A percentile compares a stretch with the other conserved stretches of the same genome.
Evolutionary conservation across 2,329 filamentous ascomycete species (phyloP).

Genomic region (Alternaria alternata): DNA sequence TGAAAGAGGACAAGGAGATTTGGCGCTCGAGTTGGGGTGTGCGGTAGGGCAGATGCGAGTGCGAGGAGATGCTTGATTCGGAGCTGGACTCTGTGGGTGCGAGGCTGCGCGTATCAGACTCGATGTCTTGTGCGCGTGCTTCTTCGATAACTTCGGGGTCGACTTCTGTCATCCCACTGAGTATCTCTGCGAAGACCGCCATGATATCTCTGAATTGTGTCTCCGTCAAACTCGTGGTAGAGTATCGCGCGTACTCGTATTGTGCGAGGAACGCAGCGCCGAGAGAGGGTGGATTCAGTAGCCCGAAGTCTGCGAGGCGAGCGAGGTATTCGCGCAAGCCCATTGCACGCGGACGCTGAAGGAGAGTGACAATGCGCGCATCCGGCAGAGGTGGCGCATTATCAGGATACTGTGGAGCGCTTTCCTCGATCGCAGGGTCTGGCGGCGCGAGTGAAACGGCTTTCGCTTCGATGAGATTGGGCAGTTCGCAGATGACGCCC

Average conservation of each 20-base stretch:
- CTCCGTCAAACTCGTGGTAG: constrained; percentile 72
- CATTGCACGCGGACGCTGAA: constrained; percentile 76
- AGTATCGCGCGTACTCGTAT: constrained; percentile 90
- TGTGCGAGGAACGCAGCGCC: constrained; percentile 70
- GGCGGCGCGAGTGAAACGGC: constrained; percentile 83
- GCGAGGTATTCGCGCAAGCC: constrained; percentile 80
- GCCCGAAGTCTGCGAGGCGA: constrained; percentile 72
- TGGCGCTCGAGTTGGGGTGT: constrained; percentile 36
- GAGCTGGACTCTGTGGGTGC: constrained; percentile 40
- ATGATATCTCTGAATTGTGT: constrained; percentile 79
- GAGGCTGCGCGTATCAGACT: constrained; percentile 45
- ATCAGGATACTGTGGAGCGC: constrained; percentile 29
- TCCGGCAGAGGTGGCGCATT: constrained; percentile 61
- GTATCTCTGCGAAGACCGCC: constrained; percentile 81
- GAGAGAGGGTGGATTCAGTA: constrained; percentile 64
- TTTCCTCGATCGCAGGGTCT: constrained; percentile 54
- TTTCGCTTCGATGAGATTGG: constrained; percentile 90
- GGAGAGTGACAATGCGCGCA: constrained; percentile 71
- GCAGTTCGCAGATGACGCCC: constrained; percentile 82
- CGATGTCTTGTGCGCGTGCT: constrained; percentile 38
- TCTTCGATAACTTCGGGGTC: constrained; percentile 63
- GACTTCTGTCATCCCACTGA: constrained; percentile 76
- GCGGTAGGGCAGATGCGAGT: constrained; percentile 37
- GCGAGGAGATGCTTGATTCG: constrained; percentile 28
- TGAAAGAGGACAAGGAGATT: constrained; percentile 30